These are phyloP conservation scores for Ophiocordyceps sinensis DNA, from an alignment of 2,329 filamentous ascomycete species.

Conservation along the genomic window DNA sequence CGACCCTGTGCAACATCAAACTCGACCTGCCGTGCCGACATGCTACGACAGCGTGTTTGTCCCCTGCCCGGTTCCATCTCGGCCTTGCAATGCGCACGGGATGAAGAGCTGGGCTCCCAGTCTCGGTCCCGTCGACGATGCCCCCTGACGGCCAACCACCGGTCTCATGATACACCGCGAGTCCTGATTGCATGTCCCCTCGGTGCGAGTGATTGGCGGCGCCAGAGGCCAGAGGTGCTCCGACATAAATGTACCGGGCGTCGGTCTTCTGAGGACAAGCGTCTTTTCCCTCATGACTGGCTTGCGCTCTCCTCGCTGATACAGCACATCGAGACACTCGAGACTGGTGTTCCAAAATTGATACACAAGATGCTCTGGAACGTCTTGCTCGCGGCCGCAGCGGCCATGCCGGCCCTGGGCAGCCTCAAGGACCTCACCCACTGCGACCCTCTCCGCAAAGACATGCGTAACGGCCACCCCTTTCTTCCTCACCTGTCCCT, in stretches of 20 bases:
- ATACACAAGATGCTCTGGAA: background rate
- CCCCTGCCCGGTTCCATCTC: no score
- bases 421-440: constrained; percentile 8
- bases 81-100: no score
- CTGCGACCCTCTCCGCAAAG: constrained; percentile 12
- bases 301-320: background rate
- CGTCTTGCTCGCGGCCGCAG: background rate
- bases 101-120: no score
- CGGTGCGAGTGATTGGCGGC: background rate
- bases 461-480: constrained; percentile 7
- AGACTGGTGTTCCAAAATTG: background rate
- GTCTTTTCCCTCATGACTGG: background rate
- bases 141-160: background rate
- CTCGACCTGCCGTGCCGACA: background rate
- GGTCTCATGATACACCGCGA: background rate
- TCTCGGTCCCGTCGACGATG: no score
- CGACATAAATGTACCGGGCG: background rate
- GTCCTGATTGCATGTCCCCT: background rate
- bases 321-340: background rate
- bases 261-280: background rate
- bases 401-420: constrained; percentile 4
- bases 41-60: no score
- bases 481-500: no score
- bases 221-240: background rate
- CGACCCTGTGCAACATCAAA: background rate